phyloP scores from a whole-genome alignment of 116 monocot genomes.

The Iris pallida region DNA sequence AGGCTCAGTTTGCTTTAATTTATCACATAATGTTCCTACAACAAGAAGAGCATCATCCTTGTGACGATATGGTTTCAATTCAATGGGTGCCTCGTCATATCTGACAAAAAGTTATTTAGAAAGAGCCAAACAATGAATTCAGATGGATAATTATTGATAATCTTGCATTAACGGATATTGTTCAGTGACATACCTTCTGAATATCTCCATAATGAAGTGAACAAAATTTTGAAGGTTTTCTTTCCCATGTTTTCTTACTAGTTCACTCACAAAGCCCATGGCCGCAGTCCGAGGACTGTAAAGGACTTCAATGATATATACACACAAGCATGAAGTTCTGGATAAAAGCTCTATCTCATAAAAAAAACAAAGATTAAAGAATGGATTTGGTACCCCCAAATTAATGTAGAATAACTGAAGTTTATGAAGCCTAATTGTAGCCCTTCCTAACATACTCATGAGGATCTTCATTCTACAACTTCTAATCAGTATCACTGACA shows the following conservation, averaged over 20 bases:
- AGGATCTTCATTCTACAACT: slow-evolving; percentile 89
- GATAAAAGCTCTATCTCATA: neutral
- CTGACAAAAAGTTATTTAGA: neutral
- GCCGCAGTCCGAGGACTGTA: slow-evolving; percentile 98
- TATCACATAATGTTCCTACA: slow-evolving; percentile 94
- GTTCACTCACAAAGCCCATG: slow-evolving; percentile 93
- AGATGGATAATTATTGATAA: too few relatives aligned
- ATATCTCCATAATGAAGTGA: slow-evolving; percentile 82
- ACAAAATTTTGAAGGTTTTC: slow-evolving; percentile 86
- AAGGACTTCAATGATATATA: slow-evolving; percentile 95
- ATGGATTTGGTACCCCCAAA: neutral
- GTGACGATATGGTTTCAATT: slow-evolving; percentile 80
- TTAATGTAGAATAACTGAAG: neutral
- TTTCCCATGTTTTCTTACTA: slow-evolving; percentile 89
- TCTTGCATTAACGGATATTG: too few relatives aligned
- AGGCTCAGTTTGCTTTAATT: slow-evolving; percentile 91
- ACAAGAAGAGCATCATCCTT: slow-evolving; percentile 98
- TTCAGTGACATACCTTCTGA: slow-evolving; percentile 66
- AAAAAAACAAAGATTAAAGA: neutral
- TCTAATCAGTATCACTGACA: slow-evolving; percentile 82
- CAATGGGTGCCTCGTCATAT: slow-evolving; percentile 49
- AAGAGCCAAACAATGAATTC: slow-evolving; percentile 3
- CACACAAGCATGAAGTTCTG: slow-evolving; percentile 1
- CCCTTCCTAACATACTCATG: slow-evolving; percentile 98
- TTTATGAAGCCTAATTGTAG: slow-evolving; percentile 58